These are phyloP conservation scores for Rhodomyrtus psidioides DNA, from an alignment of 441 rosid species.

Conservation along the genomic window DNA sequence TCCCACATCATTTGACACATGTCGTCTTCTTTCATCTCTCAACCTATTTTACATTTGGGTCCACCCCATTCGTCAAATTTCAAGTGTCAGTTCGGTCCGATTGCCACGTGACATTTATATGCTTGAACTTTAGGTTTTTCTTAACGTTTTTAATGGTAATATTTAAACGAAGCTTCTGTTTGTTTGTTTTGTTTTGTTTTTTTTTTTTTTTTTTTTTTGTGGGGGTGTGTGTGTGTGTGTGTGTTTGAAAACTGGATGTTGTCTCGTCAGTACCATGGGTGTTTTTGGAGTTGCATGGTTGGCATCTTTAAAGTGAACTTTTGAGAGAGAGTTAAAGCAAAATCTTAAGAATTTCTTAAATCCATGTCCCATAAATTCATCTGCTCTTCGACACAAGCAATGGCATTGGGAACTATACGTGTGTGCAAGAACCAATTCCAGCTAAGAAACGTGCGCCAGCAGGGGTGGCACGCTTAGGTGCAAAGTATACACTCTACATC, in stretches of 20 bases:
- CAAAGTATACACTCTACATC: no score
- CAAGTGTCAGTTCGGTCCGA: fast-evolving
- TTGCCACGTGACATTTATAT: not conserved
- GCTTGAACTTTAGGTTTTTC: not conserved
- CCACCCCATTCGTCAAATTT: not conserved
- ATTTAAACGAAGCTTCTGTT: not conserved
- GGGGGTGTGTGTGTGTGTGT: no score
- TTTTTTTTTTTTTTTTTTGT: no score
- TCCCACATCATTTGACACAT: not conserved
- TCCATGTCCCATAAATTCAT: no score
- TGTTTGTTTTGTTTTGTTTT: no score
- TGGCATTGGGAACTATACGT: no score
- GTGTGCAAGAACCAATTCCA: no score
- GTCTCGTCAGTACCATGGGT: not conserved
- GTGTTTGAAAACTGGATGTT: not conserved
- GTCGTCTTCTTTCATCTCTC: not conserved
- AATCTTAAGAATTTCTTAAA: no score
- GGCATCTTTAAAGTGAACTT: not conserved
- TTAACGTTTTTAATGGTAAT: not conserved
- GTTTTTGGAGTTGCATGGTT: not conserved
- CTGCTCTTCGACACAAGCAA: no score
- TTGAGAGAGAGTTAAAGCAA: no score
- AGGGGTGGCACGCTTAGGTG: no score
- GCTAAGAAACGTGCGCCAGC: no score
- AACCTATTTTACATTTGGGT: not conserved